Conservation (phyloP, 345 rosid genomes). For the Aquilaria yunnanensis region DNA sequence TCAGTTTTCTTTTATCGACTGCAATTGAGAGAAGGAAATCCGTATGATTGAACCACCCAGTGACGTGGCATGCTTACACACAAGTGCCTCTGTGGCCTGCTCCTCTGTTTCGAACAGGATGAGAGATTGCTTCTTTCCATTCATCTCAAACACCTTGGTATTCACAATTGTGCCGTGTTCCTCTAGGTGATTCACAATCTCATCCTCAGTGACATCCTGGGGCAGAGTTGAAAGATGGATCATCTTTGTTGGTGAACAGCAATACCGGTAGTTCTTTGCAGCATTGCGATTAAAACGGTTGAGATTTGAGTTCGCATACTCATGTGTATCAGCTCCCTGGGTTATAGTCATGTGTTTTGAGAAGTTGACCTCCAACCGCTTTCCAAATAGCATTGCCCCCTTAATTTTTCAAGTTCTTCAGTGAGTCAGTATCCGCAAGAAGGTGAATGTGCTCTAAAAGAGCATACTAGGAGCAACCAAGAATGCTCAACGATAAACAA, state of each 20-base stretch:
- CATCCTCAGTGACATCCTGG: constrained; percentile 81
- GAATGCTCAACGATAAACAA: too few species aligned
- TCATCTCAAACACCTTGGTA: constrained; percentile 88
- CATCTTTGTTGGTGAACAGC: constrained; percentile 98
- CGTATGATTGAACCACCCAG: constrained; percentile 79
- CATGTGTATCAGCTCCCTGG: constrained; percentile 84
- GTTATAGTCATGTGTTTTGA: constrained; percentile 87
- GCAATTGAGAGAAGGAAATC: constrained; percentile 96
- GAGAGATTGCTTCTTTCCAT: constrained; percentile 89
- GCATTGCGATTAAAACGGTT: constrained; percentile 97
- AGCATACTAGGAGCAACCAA: too few species aligned
- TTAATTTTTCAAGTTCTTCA: constrained; percentile 15
- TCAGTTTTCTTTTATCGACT: constrained; percentile 44
- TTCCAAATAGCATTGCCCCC: constrained; percentile 95
- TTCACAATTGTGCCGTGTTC: constrained; percentile 64
- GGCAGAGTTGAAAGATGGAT: constrained; percentile 90
- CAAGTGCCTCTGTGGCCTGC: constrained; percentile 90
- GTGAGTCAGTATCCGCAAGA: background rate
- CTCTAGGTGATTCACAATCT: constrained; percentile 63
- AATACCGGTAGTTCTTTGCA: constrained; percentile 91
- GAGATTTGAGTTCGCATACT: constrained; percentile 73
- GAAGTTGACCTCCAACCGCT: constrained; percentile 88
- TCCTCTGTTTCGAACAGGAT: constrained; percentile 80
- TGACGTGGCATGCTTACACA: constrained; percentile 83
- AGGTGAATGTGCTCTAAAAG: background rate